Percentiles rank a stretch among this genome's conserved stretches.
These are phyloP conservation scores for Podospora pseudoanserina DNA, from an alignment of 495 filamentous ascomycete species.

Conservation along the genomic window DNA sequence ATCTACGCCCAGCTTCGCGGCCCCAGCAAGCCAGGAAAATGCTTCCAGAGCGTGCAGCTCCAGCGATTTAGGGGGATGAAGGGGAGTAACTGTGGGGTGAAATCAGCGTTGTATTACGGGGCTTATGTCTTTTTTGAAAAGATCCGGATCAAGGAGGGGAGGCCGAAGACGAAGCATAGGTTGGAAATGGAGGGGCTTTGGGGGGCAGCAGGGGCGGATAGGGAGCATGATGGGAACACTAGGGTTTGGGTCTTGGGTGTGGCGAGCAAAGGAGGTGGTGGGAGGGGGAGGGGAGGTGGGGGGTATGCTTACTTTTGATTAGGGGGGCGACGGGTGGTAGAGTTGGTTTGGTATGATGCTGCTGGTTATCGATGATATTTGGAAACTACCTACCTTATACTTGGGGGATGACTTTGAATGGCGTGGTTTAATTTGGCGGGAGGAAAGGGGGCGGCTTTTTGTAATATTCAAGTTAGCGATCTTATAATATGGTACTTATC, in stretches of 20 bases:
- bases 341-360: not conserved
- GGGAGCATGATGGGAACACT: constrained; percentile 10
- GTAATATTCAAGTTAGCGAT: no score
- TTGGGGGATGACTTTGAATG: no score
- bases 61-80: constrained; percentile 48
- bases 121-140: constrained; percentile 61
- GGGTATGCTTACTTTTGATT: not conserved
- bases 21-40: constrained; percentile 15
- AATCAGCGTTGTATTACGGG: constrained; percentile 44
- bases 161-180: constrained; percentile 52
- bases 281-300: not conserved
- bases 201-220: constrained; percentile 21
- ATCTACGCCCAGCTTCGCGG: constrained; percentile 34
- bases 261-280: not conserved
- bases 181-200: constrained; percentile 52
- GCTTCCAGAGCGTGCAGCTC: constrained; percentile 36
- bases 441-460: no score
- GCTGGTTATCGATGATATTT: not conserved
- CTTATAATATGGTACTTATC: no score
- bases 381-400: no score
- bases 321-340: not conserved
- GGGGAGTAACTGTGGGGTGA: constrained; percentile 44
- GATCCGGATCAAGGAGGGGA: constrained; percentile 50
- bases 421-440: no score
- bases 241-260: not conserved